A percentile compares a stretch with the other conserved stretches of the same genome.
Evolutionary conservation across 495 filamentous ascomycete genomes (phyloP).

Genomic region (Aspergillus egyptiacus): DNA sequence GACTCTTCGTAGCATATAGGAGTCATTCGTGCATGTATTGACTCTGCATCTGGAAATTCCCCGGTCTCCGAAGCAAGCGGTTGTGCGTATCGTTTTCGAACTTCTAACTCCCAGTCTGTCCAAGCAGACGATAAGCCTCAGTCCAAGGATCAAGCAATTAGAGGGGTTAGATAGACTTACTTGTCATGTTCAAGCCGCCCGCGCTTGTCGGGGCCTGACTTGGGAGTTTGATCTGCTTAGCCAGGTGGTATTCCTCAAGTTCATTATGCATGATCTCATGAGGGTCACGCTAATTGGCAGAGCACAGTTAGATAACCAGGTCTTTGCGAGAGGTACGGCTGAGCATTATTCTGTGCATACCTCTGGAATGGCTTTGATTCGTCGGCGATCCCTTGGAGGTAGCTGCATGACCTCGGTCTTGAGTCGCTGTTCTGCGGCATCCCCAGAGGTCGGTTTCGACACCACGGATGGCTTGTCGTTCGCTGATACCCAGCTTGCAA

Average conservation of each 20-base stretch:
- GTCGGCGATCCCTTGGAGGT: slow-evolving; percentile 73
- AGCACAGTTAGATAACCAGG: slow-evolving; percentile 13
- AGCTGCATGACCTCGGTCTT: slow-evolving; percentile 95
- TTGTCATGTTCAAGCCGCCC: slow-evolving; percentile 79
- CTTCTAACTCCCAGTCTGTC: slow-evolving; percentile 82
- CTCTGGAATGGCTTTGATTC: slow-evolving; percentile 73
- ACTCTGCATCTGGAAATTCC: slow-evolving; percentile 80
- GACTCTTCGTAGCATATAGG: slow-evolving; percentile 94
- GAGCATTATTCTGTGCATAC: slow-evolving; percentile 26
- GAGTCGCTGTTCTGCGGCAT: slow-evolving; percentile 82
- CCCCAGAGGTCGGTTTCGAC: slow-evolving; percentile 73
- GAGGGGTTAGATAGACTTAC: slow-evolving; percentile 46
- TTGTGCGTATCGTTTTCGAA: slow-evolving; percentile 84
- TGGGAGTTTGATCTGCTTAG: slow-evolving; percentile 60
- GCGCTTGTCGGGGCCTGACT: slow-evolving; percentile 76
- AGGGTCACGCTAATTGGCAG: slow-evolving; percentile 52
- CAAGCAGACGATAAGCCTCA: slow-evolving; percentile 19
- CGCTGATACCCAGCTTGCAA: slow-evolving; percentile 90
- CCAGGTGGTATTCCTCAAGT: slow-evolving; percentile 61
- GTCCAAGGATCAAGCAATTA: not conserved
- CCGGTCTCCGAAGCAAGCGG: slow-evolving; percentile 82
- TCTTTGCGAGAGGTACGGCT: not conserved
- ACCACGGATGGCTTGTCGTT: slow-evolving; percentile 88
- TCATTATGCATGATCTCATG: slow-evolving; percentile 57
- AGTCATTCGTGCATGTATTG: slow-evolving; percentile 78